Base-by-base conservation (phyloP, 2,329 filamentous ascomycete species). In the Alternaria triticimaculans region DNA sequence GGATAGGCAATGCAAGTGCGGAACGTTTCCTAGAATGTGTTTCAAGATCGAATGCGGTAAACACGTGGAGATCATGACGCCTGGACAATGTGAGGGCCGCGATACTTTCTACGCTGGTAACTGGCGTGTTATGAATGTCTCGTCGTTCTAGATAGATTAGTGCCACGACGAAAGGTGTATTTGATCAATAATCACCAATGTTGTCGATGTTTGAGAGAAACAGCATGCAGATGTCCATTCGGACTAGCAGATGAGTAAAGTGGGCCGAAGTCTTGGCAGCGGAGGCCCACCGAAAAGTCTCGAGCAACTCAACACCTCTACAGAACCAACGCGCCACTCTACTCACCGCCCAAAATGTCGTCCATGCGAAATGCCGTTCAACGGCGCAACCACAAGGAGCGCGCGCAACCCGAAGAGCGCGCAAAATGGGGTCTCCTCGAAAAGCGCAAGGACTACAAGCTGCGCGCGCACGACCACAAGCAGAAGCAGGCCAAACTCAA, bases 391-490 rank as follows among this genome's bases (percentile, higher is more conserved):
- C 95, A 98, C 82, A 88, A 90, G 72, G 96, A 98, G 86, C 91
- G 96, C 73, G 92, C 92, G 37, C 96, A 98, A 80, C 92, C 94
- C 44, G 82, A 88, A 67, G 92, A 94, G 78, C 92, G 96, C 57
- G 85, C 90, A 69, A 93, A 93, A 84, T 93, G 94, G 82, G 96
- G 96, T 68, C 87, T 98, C 21, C 89, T 98, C 65, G 96, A 98
- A 81, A 98, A 99, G 84, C 92, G 96, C 86, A 97, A 97, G 83
- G 88, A 90, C 80, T 90, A 90, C 82, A 86, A 87, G 64, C 86
- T 90, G 61, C 87, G 88, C 57, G 88, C 88, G 18, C 83, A 84
- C 76, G 88, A 90, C 80, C 88, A 89, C 82, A 88, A 88, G 71
- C 75, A 80, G 58, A 90, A 90, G 78, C 87, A 88, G 74, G 81